A percentile compares a stretch with the other conserved stretches of the same genome.
Evolutionary conservation across 306 rosid genomes (phyloP).

Genomic region (Sicyos baderoa): DNA sequence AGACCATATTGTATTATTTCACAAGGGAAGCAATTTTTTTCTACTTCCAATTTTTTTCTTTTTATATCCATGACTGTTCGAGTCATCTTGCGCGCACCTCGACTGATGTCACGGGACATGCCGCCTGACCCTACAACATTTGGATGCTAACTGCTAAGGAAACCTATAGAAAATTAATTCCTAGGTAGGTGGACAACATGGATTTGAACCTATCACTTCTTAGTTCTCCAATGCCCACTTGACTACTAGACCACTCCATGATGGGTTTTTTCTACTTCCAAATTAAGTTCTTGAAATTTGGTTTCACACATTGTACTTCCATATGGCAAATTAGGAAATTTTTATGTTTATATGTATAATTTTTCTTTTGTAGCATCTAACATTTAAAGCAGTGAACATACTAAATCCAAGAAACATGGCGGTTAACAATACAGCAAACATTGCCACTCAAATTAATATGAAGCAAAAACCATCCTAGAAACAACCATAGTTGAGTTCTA

Average conservation of each 20-base stretch:
- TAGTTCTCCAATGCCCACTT: too few relatives aligned
- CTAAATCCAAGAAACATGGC: not conserved
- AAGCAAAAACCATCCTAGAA: not conserved
- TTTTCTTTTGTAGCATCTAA: not conserved
- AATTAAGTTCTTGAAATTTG: not conserved
- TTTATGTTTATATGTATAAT: not conserved
- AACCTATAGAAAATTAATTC: too few relatives aligned
- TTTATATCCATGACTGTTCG: too few relatives aligned
- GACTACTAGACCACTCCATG: too few relatives aligned
- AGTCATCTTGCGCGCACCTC: too few relatives aligned
- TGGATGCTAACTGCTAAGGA: too few relatives aligned
- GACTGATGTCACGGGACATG: too few relatives aligned
- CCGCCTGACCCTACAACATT: too few relatives aligned
- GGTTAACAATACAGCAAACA: not conserved
- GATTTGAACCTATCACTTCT: too few relatives aligned
- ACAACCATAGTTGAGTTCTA: not conserved
- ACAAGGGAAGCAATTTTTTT: not conserved
- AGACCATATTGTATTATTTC: constrained; percentile 1
- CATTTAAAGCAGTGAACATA: not conserved
- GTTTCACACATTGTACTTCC: not conserved
- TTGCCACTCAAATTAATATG: not conserved
- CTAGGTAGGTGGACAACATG: too few relatives aligned
- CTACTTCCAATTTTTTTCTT: not conserved
- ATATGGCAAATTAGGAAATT: not conserved
- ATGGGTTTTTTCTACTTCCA: not conserved